phyloP scores from a whole-genome alignment of 345 rosid species.

The Arabidopsis suecica region DNA sequence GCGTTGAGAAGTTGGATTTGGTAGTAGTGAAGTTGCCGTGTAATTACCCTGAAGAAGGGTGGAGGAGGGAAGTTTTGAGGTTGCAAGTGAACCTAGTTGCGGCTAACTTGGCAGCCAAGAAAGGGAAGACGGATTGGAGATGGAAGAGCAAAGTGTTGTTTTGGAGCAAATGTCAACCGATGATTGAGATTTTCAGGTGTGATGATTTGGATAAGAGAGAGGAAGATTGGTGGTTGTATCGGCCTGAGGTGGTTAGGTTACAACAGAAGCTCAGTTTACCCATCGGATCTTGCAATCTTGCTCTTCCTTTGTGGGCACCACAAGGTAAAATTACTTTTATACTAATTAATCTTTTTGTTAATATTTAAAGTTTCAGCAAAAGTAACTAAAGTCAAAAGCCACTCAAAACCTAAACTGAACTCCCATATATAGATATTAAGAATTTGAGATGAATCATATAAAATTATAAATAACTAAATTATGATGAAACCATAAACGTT shows the following conservation, averaged over 20 bases:
- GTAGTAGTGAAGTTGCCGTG: conserved; percentile 84
- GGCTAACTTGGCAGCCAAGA: conserved; percentile 70
- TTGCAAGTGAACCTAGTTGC: conserved; percentile 77
- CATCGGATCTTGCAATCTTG: conserved; percentile 75
- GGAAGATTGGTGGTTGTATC: conserved; percentile 86
- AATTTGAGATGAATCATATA: not conserved
- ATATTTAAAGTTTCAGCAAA: not conserved
- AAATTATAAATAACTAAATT: not conserved
- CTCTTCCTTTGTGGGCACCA: conserved; percentile 85
- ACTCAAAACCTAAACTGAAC: not conserved
- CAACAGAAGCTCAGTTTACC: conserved; percentile 80
- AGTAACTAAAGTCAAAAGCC: not conserved
- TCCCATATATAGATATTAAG: too few relatives aligned
- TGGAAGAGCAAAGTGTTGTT: conserved; percentile 72
- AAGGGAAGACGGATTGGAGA: conserved; percentile 61
- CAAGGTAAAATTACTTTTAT: conserved; percentile 55
- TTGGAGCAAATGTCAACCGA: conserved; percentile 85
- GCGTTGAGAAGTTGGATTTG: conserved; percentile 61
- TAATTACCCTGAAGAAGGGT: conserved; percentile 73
- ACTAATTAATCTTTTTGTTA: not conserved
- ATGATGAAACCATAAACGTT: conserved; percentile 1
- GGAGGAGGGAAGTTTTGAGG: conserved; percentile 84
- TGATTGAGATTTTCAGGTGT: conserved; percentile 88
- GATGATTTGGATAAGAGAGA: conserved; percentile 74
- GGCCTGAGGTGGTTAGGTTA: conserved; percentile 63